phyloP scores from a whole-genome alignment of 177 flowering plant genomes.

The Vitis hybrid region DNA sequence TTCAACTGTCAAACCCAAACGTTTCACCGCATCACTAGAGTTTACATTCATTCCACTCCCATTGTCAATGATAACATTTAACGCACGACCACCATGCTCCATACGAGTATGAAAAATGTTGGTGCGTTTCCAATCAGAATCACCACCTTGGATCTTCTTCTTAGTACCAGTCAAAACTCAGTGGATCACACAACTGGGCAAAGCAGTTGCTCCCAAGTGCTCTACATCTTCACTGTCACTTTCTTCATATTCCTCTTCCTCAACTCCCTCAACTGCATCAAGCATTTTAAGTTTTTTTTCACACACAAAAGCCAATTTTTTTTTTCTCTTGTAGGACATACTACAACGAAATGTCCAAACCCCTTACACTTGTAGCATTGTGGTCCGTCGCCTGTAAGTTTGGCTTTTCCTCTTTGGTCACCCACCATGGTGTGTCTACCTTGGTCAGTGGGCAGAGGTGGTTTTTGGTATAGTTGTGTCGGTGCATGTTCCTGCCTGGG shows the following conservation, averaged over 20 bases:
- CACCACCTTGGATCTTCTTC: background rate
- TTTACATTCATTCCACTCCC: background rate
- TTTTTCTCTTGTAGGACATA: background rate
- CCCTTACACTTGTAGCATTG: background rate
- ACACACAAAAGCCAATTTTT: no score
- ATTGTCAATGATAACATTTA: no score
- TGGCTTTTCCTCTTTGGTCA: constrained; percentile 3
- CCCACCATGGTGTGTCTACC: background rate
- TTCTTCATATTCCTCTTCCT: background rate
- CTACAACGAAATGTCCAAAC: background rate
- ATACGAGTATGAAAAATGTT: background rate
- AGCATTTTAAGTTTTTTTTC: background rate
- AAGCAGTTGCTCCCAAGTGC: background rate
- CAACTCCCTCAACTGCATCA: background rate
- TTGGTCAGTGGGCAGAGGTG: background rate
- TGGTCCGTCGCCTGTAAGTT: background rate
- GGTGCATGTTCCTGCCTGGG: background rate
- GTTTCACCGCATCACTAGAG: background rate
- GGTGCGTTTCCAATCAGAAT: background rate
- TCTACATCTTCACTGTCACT: background rate
- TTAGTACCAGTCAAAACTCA: background rate
- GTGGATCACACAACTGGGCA: background rate
- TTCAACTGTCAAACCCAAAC: background rate
- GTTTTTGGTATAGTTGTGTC: background rate
- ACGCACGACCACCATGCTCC: no score